Evolutionary conservation across 1,284 basidiomycete species (phyloP), one percentile per base, ranked within the genome.

Genomic region (Hypsizygus ulmarius): DNA sequence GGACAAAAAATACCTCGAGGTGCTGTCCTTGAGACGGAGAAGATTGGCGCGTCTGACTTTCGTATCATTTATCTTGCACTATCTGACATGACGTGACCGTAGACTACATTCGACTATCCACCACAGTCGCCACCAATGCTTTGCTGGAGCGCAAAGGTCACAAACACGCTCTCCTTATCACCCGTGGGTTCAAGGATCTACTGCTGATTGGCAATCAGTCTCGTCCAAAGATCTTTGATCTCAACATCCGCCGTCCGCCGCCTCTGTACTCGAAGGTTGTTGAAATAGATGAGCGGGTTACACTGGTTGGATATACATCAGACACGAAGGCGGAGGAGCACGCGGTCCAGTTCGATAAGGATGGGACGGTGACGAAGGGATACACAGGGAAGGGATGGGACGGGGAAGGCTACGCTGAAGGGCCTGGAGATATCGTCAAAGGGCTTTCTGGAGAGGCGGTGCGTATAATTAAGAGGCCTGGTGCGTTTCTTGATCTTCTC

Each of bases 91-190:
- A 28, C 5, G 25, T 28, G 15, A 18, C 21, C 14, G 14, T 50
- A 93, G 93, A 96, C 59, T 94, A 92, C 63, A 93, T 97, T 53
- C 82, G 94, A 12, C 74, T 97, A 2, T 93, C 90, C 0, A 98
- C 96, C 0, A 99, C 96, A 0, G 93, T 98, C 2, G 96, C 93
- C 0, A 99, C 96, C 12, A 99, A 98, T 59, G 95, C 96, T 0
- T 77, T 99, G 0, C 78, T 99, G 4, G 96, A 98, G 64, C 84
- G 96, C 32, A 95, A 94, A 64, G 96, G 96, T 0, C 85, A 92
- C 60, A 84, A 85, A 55, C 93, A 97, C 52, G 96, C 93, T 0
- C 74, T 99, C 16, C 70, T 98, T 14, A 97, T 95, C 61, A 97
- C 95, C 0, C 84, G 85, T 56, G 95, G 93, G 0, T 97, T 97